Evolutionary conservation across 129 eudicot genomes (phyloP).

Genomic region (Arctium lappa): DNA sequence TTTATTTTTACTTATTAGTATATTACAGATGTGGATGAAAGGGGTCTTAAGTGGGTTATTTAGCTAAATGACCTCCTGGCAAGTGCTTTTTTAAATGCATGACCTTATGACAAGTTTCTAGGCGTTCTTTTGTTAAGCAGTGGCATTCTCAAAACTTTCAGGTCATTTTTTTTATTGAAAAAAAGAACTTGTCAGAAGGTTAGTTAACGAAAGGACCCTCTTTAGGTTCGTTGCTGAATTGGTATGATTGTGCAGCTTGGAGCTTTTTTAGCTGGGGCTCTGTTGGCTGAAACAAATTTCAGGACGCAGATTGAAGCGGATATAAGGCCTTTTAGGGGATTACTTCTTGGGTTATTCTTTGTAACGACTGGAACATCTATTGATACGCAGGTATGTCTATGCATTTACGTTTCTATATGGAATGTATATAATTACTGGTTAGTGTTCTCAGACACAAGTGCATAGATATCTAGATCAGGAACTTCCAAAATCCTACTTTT

Average conservation of each 20-base stretch:
- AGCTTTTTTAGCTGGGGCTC: slow-evolving; percentile 96
- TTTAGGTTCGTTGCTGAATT: slow-evolving; percentile 7
- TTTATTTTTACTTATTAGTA: neutral
- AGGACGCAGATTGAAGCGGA: slow-evolving; percentile 98
- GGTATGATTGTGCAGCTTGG: slow-evolving; percentile 66
- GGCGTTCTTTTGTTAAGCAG: neutral
- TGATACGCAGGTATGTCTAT: slow-evolving; percentile 67
- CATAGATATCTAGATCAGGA: no score
- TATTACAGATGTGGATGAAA: neutral
- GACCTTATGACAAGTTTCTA: neutral
- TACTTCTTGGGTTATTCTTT: slow-evolving; percentile 93
- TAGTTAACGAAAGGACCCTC: neutral
- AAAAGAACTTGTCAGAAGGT: neutral
- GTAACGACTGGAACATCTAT: slow-evolving; percentile 98
- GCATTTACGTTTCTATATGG: neutral
- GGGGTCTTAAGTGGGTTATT: neutral
- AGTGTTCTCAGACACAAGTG: no score
- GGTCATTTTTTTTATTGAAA: neutral
- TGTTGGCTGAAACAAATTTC: slow-evolving; percentile 93
- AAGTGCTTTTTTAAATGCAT: neutral
- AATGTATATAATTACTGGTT: no score
- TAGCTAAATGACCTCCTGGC: neutral
- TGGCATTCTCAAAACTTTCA: neutral
- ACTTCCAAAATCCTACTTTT: no score
- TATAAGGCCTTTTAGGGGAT: slow-evolving; percentile 95